These are phyloP conservation scores for Mycena crocata DNA, from an alignment of 768 basidiomycete species.

Conservation along the genomic window DNA sequence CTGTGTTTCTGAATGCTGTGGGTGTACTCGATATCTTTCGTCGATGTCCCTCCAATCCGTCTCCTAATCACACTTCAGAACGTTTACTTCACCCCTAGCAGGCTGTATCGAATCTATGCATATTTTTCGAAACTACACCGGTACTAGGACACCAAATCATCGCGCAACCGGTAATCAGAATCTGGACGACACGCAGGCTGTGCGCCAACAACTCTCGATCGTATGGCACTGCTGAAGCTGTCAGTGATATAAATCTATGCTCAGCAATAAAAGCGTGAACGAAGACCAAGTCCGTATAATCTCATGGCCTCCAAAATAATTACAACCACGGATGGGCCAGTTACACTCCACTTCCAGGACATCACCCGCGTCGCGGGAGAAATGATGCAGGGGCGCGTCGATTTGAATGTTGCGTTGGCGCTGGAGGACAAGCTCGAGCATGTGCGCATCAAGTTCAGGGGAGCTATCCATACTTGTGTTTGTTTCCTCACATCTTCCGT, in stretches of 20 bases:
- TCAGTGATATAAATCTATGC: not conserved
- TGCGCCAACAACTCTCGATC: too few species aligned
- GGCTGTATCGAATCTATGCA: too few species aligned
- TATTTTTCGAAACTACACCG: too few species aligned
- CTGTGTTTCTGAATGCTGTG: too few species aligned
- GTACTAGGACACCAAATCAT: too few species aligned
- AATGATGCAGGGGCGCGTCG: constrained; percentile 16
- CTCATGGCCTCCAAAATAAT: not conserved
- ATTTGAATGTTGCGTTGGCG: constrained; percentile 22
- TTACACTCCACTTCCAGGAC: constrained; percentile 23
- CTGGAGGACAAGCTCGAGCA: constrained; percentile 28
- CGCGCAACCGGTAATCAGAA: too few species aligned
- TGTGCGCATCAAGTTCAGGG: constrained; percentile 20
- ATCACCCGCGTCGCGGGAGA: constrained; percentile 27
- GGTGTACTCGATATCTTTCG: too few species aligned
- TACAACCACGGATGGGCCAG: constrained; percentile 12
- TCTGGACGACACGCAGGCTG: too few species aligned
- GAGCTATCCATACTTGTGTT: constrained; percentile 16
- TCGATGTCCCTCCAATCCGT: too few species aligned
- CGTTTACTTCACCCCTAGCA: too few species aligned
- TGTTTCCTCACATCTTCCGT: not conserved
- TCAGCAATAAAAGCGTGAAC: not conserved
- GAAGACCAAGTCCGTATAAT: not conserved
- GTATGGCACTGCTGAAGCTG: too few species aligned
- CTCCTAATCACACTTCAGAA: too few species aligned